Evolutionary conservation across 768 basidiomycete species (phyloP).

Genomic region (Panus rudis): DNA sequence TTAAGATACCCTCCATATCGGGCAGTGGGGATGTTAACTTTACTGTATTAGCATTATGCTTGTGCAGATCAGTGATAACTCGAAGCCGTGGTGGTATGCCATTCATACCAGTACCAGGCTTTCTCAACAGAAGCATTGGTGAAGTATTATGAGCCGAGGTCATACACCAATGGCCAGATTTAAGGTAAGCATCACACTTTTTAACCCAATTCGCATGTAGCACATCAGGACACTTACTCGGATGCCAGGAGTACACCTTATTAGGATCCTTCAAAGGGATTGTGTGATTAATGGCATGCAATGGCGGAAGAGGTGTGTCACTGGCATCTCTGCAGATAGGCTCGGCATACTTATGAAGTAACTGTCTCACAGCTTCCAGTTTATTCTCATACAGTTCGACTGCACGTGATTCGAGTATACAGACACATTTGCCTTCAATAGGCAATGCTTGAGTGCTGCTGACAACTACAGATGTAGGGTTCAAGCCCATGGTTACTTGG

Average conservation of each 20-base stretch:
- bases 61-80: slow-evolving; percentile 20
- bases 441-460: slow-evolving; percentile 8
- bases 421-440: slow-evolving; percentile 9
- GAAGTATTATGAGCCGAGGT: slow-evolving; percentile 20
- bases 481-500: slow-evolving; percentile 8
- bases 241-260: slow-evolving; percentile 1
- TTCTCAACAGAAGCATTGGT: slow-evolving; percentile 28
- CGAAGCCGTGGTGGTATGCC: slow-evolving; percentile 15
- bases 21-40: slow-evolving; percentile 23
- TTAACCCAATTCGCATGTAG: slow-evolving; percentile 18
- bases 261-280: slow-evolving; percentile 5
- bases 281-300: slow-evolving; percentile 6
- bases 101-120: slow-evolving; percentile 16
- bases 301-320: slow-evolving; percentile 5
- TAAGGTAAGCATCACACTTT: slow-evolving; percentile 25
- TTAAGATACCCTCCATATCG: slow-evolving; percentile 21
- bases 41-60: slow-evolving; percentile 25
- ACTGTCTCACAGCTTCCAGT: slow-evolving; percentile 6
- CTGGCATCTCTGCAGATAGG: slow-evolving; percentile 6
- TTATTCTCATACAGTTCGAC: slow-evolving; percentile 10
- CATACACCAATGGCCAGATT: slow-evolving; percentile 25
- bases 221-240: slow-evolving; percentile 27
- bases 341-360: slow-evolving; percentile 10
- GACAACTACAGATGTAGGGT: slow-evolving; percentile 10
- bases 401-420: slow-evolving; percentile 11